Conservation (phyloP, 345 rosid genomes). For the Aquilaria malaccensis region DNA sequence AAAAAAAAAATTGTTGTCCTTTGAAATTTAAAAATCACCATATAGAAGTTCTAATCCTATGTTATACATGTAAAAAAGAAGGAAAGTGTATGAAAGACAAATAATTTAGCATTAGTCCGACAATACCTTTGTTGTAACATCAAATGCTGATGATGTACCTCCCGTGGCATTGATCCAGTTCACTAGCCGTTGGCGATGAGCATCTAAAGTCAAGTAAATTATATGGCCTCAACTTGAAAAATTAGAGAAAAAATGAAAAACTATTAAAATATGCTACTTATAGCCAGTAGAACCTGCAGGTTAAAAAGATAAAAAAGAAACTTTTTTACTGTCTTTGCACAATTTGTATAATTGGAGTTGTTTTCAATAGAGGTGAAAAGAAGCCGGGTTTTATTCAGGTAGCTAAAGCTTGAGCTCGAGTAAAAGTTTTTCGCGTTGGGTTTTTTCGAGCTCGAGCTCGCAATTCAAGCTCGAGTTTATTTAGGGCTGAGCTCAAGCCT, state of each 20-base stretch:
- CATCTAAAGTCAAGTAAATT: slow-evolving; percentile 23
- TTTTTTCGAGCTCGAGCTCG: too few species aligned
- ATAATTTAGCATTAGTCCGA: background rate
- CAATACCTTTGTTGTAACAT: slow-evolving; percentile 49
- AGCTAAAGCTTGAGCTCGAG: too few species aligned
- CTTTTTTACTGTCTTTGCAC: background rate
- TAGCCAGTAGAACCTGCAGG: background rate
- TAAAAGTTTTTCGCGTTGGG: too few species aligned
- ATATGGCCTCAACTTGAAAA: background rate
- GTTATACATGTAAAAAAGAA: background rate
- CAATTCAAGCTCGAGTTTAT: too few species aligned
- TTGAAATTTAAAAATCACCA: too few species aligned
- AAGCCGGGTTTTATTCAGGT: too few species aligned
- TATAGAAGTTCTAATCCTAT: background rate
- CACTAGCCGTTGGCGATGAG: slow-evolving; percentile 43
- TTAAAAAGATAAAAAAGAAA: background rate
- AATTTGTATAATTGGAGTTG: too few species aligned
- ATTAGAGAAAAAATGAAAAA: background rate
- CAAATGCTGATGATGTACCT: slow-evolving; percentile 48
- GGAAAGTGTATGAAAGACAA: background rate
- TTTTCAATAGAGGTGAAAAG: too few species aligned
- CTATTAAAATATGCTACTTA: background rate
- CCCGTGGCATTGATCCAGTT: slow-evolving; percentile 53
- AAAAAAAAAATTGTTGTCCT: too few species aligned
- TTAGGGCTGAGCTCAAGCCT: too few species aligned